These are phyloP conservation scores for Chrysosporium queenslandicum DNA, from an alignment of 2,329 filamentous ascomycete genomes.

Conservation along the genomic window DNA sequence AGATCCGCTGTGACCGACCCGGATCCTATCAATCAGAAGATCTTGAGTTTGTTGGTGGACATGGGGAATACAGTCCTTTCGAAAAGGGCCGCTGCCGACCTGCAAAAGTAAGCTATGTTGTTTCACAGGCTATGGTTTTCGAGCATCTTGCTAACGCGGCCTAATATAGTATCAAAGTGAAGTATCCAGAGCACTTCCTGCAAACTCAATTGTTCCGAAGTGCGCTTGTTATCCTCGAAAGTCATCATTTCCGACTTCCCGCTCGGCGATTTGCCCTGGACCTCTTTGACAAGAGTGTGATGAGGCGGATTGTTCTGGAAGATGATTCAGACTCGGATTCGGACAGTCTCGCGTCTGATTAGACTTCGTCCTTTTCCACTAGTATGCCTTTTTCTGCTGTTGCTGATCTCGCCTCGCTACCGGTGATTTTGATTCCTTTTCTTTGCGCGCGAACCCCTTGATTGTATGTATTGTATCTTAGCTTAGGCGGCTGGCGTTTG, in stretches of 20 bases:
- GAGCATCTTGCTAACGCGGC: neutral
- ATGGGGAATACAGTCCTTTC: constrained; percentile 88
- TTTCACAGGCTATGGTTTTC: neutral
- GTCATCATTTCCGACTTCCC: constrained; percentile 77
- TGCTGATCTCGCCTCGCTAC: too few relatives aligned
- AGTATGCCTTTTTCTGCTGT: neutral
- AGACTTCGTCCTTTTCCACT: neutral
- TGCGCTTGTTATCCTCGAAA: constrained; percentile 73
- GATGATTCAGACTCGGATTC: constrained; percentile 46
- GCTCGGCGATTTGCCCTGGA: constrained; percentile 87
- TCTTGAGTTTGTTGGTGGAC: constrained; percentile 75
- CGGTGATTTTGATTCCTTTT: too few relatives aligned
- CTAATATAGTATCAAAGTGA: constrained; percentile 54
- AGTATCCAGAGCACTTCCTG: constrained; percentile 63
- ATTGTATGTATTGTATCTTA: constrained; percentile 1
- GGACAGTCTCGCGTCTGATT: constrained; percentile 17
- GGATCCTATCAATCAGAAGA: constrained; percentile 58
- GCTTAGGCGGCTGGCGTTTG: constrained; percentile 4
- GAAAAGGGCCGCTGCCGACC: constrained; percentile 72
- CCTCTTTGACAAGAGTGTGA: constrained; percentile 81
- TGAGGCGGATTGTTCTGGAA: constrained; percentile 73
- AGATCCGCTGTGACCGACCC: constrained; percentile 51
- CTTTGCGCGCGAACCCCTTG: too few relatives aligned
- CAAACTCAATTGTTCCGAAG: constrained; percentile 72
- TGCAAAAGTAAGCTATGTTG: constrained; percentile 46